A percentile compares a stretch with the other conserved stretches of the same genome.
Conservation (phyloP, 1,139 yeast species). For the Yamadazyma atlantica region DNA sequence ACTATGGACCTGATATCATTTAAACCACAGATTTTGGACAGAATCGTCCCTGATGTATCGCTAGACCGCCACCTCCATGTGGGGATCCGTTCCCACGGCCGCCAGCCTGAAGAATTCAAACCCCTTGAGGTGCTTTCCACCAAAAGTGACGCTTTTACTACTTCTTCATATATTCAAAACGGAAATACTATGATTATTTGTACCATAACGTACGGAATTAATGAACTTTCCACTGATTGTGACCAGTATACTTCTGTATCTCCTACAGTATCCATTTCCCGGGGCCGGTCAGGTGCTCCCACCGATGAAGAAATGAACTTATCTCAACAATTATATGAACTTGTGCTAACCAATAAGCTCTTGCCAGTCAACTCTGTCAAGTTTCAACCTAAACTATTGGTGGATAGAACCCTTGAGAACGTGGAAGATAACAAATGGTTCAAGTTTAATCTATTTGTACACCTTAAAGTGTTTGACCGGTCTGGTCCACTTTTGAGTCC, state of each 20-base stretch:
- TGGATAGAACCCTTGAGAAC: constrained; percentile 21
- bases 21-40: constrained; percentile 79
- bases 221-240: constrained; percentile 49
- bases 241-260: constrained; percentile 50
- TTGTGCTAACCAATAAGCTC: constrained; percentile 53
- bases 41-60: constrained; percentile 84
- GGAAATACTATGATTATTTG: constrained; percentile 80
- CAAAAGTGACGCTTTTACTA: constrained; percentile 39
- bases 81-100: constrained; percentile 71
- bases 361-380: constrained; percentile 35
- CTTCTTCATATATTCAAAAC: constrained; percentile 68
- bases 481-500: constrained; percentile 81
- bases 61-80: constrained; percentile 72
- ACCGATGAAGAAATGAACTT: constrained; percentile 87
- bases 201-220: constrained; percentile 69
- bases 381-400: constrained; percentile 48
- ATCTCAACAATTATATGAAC: constrained; percentile 67
- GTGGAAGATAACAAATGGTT: constrained; percentile 38
- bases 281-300: constrained; percentile 79
- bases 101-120: constrained; percentile 73
- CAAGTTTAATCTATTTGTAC: constrained; percentile 66
- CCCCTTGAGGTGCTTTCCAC: constrained; percentile 42
- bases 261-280: constrained; percentile 78
- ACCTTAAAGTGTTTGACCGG: constrained; percentile 74
- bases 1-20: constrained; percentile 48